Evolutionary conservation across 768 basidiomycete species (phyloP).

Genomic region (Boletus speciosus): DNA sequence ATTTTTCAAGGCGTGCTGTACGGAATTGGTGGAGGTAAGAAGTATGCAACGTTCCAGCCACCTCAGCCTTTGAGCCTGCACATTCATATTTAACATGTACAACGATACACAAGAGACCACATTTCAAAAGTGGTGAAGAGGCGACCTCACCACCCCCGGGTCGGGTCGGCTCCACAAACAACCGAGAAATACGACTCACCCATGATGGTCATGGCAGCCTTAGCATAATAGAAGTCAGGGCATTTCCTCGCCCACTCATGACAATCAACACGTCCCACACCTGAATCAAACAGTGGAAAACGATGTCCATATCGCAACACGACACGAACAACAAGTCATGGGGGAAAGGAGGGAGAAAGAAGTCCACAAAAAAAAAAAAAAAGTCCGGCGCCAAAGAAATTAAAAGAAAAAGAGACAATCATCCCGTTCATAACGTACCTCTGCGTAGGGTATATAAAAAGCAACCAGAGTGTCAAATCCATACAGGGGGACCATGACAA

Average conservation of each 20-base stretch:
- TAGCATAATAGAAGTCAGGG: too few species aligned
- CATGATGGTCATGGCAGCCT: too few species aligned
- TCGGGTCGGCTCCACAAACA: too few species aligned
- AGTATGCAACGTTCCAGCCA: background rate
- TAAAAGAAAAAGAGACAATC: background rate
- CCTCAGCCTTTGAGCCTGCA: too few species aligned
- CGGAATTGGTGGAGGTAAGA: background rate
- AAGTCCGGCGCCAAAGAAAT: background rate
- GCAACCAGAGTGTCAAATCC: background rate
- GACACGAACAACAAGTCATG: background rate
- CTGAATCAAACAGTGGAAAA: background rate
- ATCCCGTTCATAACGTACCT: conserved; percentile 3
- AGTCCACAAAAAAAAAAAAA: background rate
- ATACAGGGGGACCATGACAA: too few species aligned
- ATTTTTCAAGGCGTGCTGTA: conserved; percentile 4
- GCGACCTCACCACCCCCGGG: too few species aligned
- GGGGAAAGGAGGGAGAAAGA: background rate
- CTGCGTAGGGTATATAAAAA: conserved; percentile 17
- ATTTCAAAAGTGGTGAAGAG: too few species aligned
- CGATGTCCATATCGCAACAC: conserved; percentile 2
- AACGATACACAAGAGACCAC: too few species aligned
- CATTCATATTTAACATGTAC: too few species aligned
- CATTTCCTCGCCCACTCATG: background rate
- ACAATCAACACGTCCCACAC: background rate
- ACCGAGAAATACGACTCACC: too few species aligned